Base-by-base conservation (phyloP, 257 asterid species). In the Solanum habrochaites region DNA sequence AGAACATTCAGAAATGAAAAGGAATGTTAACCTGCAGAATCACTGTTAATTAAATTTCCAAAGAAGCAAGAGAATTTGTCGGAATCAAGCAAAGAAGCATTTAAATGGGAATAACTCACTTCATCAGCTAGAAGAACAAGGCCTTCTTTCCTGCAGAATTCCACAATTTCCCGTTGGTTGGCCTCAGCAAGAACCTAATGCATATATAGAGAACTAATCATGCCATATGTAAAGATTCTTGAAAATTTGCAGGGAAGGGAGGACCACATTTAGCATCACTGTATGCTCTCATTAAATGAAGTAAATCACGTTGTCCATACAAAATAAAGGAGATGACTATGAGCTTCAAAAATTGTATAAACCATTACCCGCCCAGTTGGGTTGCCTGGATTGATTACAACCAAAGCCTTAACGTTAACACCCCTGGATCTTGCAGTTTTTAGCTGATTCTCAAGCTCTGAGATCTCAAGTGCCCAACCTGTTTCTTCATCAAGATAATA, bases 121-220 rank as follows among this genome's bases (percentile, higher is more conserved):
- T 97, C 99, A 88, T 97, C 99, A 11, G 99, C 99, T 89, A 97
- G 88, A 89, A 97, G 99, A 91, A 96, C 98, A 37, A 97, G 98
- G 31, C 96, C 96, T 94, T 97, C 99, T 85, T 93, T 90, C 95
- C 93, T 95, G 94, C 99, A 96, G 95, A 97, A 97, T 75, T 93
- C 96, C 89, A 97, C 99, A 82, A 97, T 96, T 87, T 95, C 91
- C 52, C 83, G 87, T 88, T 95, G 98, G 97, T 94, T 95, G 88
- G 83, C 89, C 89, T 92, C 93, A 66, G 92, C 90, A 81, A 93
- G 92, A 85, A 93, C 96, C 96, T 93, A 47, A 1, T 37, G 39
- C 32, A 85, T 47, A 47, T 20, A 80, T 31, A 27, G 29, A 47
- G 16, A 49, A 18, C 7, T 16, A 47, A 16, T 47, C 85, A 80